Evolutionary conservation across 371 early-diverging fungal genomes (phyloP).

Genomic region (Rhizopus sp.): DNA sequence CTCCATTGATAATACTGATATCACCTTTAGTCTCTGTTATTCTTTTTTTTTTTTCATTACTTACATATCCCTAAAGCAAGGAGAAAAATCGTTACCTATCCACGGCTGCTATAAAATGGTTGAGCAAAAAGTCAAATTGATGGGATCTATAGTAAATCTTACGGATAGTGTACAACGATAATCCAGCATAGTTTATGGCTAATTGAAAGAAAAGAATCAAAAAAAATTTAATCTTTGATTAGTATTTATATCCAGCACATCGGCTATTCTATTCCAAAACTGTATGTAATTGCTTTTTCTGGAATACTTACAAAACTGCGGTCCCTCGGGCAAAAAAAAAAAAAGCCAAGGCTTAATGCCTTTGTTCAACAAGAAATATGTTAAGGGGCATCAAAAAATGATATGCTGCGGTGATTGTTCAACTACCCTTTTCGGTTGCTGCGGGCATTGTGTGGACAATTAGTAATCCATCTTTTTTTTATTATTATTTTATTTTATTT

Average conservation of each 20-base stretch:
- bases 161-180: slow-evolving; percentile 9
- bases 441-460: no score
- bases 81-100: slow-evolving; percentile 20
- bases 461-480: no score
- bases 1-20: slow-evolving; percentile 4
- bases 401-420: no score
- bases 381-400: not conserved
- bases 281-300: not conserved
- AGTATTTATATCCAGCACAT: not conserved
- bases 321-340: not conserved
- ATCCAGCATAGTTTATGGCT: slow-evolving; percentile 1
- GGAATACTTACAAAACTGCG: not conserved
- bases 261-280: not conserved
- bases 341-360: not conserved
- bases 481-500: no score
- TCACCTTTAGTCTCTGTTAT: not conserved
- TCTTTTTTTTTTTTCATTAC: not conserved
- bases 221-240: slow-evolving; percentile 1
- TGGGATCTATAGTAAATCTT: not conserved
- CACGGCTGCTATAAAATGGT: slow-evolving; percentile 12
- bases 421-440: no score
- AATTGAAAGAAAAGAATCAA: slow-evolving; percentile 3
- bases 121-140: no score
- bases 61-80: slow-evolving; percentile 26
- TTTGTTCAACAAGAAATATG: not conserved